Conservation (phyloP, 495 filamentous ascomycete species). For the Penicillium cinerascens region DNA sequence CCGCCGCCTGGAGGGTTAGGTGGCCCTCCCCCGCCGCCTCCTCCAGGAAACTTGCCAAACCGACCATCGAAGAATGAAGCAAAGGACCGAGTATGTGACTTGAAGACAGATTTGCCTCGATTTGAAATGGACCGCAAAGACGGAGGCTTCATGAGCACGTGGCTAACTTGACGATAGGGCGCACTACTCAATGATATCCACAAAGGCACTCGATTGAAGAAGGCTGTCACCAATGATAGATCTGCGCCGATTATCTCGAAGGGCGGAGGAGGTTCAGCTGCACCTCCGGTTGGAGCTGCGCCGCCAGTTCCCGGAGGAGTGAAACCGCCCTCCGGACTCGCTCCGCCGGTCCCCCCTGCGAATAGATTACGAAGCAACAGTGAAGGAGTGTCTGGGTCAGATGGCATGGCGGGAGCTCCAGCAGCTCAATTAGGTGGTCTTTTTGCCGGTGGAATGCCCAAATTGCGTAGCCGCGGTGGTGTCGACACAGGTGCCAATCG, state of each 20-base stretch:
- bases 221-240: constrained; percentile 90
- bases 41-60: constrained; percentile 45
- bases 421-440: constrained; percentile 79
- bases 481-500: constrained; percentile 83
- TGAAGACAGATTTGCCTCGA: background rate
- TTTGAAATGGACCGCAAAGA: background rate
- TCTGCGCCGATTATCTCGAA: constrained; percentile 71
- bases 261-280: constrained; percentile 52
- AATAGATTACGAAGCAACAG: constrained; percentile 79
- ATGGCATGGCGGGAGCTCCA: constrained; percentile 41
- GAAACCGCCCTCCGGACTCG: constrained; percentile 63
- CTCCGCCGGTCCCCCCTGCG: constrained; percentile 67
- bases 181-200: constrained; percentile 86
- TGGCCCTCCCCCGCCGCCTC: constrained; percentile 68
- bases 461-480: constrained; percentile 83
- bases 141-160: background rate
- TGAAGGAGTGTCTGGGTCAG: constrained; percentile 53
- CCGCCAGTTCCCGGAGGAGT: constrained; percentile 70
- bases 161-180: constrained; percentile 50
- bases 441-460: constrained; percentile 94
- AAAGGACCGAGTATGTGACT: constrained; percentile 53
- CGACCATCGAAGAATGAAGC: constrained; percentile 45
- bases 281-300: constrained; percentile 63
- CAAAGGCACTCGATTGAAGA: constrained; percentile 78
- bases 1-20: constrained; percentile 59